phyloP scores from a whole-genome alignment of 768 basidiomycete species.

The Suillus paluster region DNA sequence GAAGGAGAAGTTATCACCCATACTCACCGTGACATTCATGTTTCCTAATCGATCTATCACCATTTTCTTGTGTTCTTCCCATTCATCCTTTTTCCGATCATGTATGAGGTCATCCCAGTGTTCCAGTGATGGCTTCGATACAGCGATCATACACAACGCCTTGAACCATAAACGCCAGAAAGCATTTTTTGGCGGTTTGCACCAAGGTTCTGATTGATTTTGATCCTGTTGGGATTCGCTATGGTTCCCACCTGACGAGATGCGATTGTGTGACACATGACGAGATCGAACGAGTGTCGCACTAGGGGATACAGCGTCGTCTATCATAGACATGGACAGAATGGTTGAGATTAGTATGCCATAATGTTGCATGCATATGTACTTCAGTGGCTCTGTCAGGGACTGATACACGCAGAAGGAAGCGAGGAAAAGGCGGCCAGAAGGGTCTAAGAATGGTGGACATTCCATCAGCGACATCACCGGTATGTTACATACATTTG shows the following conservation, averaged over 20 bases:
- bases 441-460: too few species aligned
- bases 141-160: slow-evolving; percentile 1
- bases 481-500: too few species aligned
- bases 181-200: neutral
- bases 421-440: neutral
- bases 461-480: neutral
- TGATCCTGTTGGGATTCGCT: too few species aligned
- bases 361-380: neutral
- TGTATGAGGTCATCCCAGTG: neutral
- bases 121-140: neutral
- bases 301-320: neutral
- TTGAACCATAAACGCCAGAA: neutral
- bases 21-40: neutral
- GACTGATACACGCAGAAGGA: neutral
- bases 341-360: neutral
- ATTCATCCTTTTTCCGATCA: neutral
- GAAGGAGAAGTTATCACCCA: neutral
- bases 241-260: too few species aligned
- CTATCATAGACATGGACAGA: neutral
- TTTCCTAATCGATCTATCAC: neutral
- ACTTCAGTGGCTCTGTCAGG: neutral
- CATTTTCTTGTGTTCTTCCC: neutral
- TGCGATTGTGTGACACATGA: neutral
- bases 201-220: neutral
- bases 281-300: neutral